Evolutionary conservation across 2,329 filamentous ascomycete genomes (phyloP).

Genomic region (Colletotrichum neosansevieriae): DNA sequence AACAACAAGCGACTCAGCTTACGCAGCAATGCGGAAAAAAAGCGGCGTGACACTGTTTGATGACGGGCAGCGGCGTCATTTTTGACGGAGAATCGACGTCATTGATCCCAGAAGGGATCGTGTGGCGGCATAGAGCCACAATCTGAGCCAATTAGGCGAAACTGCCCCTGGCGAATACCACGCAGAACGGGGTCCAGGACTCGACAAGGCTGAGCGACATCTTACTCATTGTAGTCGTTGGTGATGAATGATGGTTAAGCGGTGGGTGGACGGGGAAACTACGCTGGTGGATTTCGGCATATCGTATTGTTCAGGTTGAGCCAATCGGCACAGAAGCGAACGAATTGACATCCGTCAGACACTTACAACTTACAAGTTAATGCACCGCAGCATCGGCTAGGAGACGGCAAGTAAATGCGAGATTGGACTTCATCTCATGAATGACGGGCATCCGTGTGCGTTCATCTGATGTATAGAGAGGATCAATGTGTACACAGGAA

Average conservation of each 20-base stretch:
- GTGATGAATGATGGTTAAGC: background rate
- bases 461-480: background rate
- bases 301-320: background rate
- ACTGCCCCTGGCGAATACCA: constrained; percentile 9
- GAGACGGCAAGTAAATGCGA: no score
- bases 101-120: constrained; percentile 24
- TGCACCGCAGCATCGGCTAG: background rate
- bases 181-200: background rate
- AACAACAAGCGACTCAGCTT: no score
- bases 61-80: constrained; percentile 35
- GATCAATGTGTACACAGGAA: rapidly evolving
- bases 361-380: no score
- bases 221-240: background rate
- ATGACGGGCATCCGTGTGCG: background rate
- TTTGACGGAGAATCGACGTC: constrained; percentile 31
- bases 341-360: background rate
- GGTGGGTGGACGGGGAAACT: no score
- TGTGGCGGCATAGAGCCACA: constrained; percentile 8
- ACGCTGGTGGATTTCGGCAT: background rate
- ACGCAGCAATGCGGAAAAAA: background rate
- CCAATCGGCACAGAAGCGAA: constrained; percentile 5
- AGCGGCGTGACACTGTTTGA: constrained; percentile 3
- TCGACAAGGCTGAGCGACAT: background rate
- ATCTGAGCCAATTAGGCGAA: constrained; percentile 19
- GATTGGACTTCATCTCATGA: background rate